phyloP scores from a whole-genome alignment of 2,329 filamentous ascomycete genomes.

The Monilinia aucupariae region DNA sequence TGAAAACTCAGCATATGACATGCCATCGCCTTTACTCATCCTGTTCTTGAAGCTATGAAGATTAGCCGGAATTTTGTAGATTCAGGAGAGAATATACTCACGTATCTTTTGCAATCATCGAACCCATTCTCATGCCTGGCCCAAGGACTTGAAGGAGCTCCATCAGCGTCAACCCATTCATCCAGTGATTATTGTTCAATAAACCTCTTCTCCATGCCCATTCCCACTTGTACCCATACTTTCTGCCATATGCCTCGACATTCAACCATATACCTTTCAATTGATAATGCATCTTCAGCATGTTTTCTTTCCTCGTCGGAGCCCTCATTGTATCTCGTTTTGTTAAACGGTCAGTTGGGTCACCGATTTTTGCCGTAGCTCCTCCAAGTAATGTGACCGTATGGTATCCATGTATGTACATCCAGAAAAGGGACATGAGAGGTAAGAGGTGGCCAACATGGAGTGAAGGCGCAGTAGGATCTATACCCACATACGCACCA shows the following conservation, averaged over 20 bases:
- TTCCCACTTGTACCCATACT: conserved; percentile 60
- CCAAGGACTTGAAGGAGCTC: conserved; percentile 74
- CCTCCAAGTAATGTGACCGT: conserved; percentile 65
- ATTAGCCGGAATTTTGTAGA: conserved; percentile 18
- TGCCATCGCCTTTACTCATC: conserved; percentile 78
- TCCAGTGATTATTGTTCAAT: conserved; percentile 80
- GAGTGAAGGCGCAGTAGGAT: conserved; percentile 73
- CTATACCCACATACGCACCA: conserved; percentile 74
- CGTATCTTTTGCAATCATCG: conserved; percentile 86
- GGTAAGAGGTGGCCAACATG: conserved; percentile 77
- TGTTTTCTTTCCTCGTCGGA: conserved; percentile 55
- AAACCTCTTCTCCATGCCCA: conserved; percentile 64
- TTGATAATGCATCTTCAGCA: conserved; percentile 63
- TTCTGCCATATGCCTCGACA: conserved; percentile 59
- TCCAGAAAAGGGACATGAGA: conserved; percentile 79
- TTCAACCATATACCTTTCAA: conserved; percentile 68
- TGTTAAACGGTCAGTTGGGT: conserved; percentile 65
- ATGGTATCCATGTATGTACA: conserved; percentile 70
- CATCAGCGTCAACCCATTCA: conserved; percentile 63
- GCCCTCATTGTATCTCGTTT: conserved; percentile 51
- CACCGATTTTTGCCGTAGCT: conserved; percentile 72
- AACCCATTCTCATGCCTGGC: conserved; percentile 67
- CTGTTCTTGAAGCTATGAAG: conserved; percentile 63
- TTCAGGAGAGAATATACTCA: conserved; percentile 44
- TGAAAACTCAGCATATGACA: conserved; percentile 89